Conservation (phyloP, 2,329 filamentous ascomycete species). For the Cladosporium sphaerospermum region DNA sequence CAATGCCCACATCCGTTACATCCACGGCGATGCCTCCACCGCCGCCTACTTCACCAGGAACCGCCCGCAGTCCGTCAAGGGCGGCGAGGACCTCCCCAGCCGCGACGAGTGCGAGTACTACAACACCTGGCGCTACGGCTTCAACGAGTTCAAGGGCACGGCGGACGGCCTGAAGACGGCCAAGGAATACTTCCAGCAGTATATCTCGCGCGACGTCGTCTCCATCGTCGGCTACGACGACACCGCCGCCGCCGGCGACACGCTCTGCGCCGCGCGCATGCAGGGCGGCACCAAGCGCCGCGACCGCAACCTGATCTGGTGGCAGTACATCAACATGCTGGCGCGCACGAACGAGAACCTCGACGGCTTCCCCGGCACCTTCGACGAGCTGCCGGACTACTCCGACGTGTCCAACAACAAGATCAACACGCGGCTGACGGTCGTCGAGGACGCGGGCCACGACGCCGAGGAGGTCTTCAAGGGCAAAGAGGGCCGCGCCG, state of each 20-base stretch:
- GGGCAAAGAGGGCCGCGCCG: conserved; percentile 1
- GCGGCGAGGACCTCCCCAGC: not conserved
- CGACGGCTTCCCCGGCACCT: not conserved
- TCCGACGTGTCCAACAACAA: conserved; percentile 6
- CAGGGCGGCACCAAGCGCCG: conserved; percentile 7
- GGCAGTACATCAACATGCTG: conserved; percentile 9
- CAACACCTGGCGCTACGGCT: conserved; percentile 8
- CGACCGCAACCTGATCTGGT: conserved; percentile 10
- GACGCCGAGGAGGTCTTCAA: conserved; percentile 7
- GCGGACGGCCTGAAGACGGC: conserved; percentile 7
- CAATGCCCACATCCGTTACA: conserved; percentile 6
- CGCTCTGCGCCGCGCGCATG: conserved; percentile 4
- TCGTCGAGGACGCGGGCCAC: conserved; percentile 3
- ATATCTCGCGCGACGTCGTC: conserved; percentile 6
- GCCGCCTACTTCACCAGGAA: conserved; percentile 10
- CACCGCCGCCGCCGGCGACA: not conserved
- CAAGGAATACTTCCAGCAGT: conserved; percentile 9
- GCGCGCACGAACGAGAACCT: conserved; percentile 7
- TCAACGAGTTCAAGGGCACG: conserved; percentile 6
- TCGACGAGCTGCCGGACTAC: conserved; percentile 2
- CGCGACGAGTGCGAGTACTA: conserved; percentile 7
- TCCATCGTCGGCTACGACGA: conserved; percentile 10
- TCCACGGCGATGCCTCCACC: conserved; percentile 4
- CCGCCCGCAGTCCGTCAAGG: not conserved
- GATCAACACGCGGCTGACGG: conserved; percentile 6